phyloP scores from a whole-genome alignment of 2,329 filamentous ascomycete genomes.

The Cryphonectria carpinicola region DNA sequence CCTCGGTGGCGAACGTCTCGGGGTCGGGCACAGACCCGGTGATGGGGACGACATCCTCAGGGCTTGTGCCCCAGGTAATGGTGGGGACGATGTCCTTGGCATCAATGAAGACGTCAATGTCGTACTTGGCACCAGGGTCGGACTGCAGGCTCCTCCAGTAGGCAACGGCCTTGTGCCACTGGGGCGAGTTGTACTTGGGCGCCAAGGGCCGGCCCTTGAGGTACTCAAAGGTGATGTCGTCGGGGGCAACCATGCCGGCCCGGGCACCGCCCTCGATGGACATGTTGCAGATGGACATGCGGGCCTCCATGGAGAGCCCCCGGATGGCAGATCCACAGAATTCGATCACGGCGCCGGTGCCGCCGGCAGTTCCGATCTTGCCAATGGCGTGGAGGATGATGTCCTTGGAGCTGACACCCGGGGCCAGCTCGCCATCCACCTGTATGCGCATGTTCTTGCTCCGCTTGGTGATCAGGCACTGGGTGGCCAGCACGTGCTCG shows the following conservation, averaged over 20 bases:
- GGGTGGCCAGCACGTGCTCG: conserved; percentile 96
- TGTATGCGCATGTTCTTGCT: conserved; percentile 99
- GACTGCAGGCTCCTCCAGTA: conserved; percentile 90
- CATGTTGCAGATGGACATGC: conserved; percentile 99
- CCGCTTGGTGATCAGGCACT: conserved; percentile 90
- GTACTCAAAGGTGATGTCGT: conserved; percentile 93
- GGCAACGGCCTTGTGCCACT: conserved; percentile 85
- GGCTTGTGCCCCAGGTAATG: conserved; percentile 95
- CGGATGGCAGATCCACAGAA: conserved; percentile 96
- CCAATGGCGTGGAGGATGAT: conserved; percentile 93
- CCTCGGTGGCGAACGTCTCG: conserved; percentile 78
- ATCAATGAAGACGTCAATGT: conserved; percentile 86
- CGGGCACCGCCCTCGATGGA: conserved; percentile 94
- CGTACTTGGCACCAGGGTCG: conserved; percentile 86
- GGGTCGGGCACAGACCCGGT: conserved; percentile 89
- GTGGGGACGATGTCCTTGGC: conserved; percentile 93
- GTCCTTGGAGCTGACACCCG: conserved; percentile 95
- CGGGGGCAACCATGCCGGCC: conserved; percentile 95
- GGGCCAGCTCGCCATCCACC: conserved; percentile 85
- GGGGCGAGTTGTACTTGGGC: conserved; percentile 78
- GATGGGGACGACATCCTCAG: conserved; percentile 95
- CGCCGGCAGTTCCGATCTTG: conserved; percentile 90
- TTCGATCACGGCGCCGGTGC: conserved; percentile 93
- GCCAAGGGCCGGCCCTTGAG: conserved; percentile 89
- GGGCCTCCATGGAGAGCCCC: conserved; percentile 87